These are phyloP conservation scores for Colletotrichum spinosum DNA, from an alignment of 2,329 filamentous ascomycete genomes.

Conservation along the genomic window DNA sequence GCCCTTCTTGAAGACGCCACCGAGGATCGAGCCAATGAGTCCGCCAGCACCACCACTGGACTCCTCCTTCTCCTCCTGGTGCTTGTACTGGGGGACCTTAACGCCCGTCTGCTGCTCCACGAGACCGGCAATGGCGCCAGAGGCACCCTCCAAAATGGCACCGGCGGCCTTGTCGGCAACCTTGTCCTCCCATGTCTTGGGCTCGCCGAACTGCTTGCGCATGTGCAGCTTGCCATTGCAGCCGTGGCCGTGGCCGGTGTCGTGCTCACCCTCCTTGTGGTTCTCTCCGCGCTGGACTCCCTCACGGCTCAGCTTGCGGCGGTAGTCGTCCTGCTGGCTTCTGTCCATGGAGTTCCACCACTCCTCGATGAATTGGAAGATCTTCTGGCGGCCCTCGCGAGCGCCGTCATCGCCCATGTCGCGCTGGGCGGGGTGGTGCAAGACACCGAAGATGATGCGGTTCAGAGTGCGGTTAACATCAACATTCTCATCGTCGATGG, in stretches of 20 bases:
- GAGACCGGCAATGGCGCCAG: constrained; percentile 61
- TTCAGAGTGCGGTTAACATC: constrained; percentile 78
- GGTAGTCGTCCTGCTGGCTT: constrained; percentile 73
- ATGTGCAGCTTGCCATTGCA: constrained; percentile 83
- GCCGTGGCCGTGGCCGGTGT: constrained; percentile 87
- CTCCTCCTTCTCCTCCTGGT: constrained; percentile 53
- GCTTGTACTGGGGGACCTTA: constrained; percentile 49
- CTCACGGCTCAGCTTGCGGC: constrained; percentile 79
- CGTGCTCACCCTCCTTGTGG: constrained; percentile 86
- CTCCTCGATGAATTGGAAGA: constrained; percentile 83
- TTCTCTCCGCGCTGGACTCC: constrained; percentile 84
- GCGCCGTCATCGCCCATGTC: constrained; percentile 77
- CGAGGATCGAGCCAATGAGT: constrained; percentile 77
- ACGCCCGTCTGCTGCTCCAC: constrained; percentile 60
- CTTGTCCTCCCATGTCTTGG: constrained; percentile 64
- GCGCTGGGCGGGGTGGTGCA: constrained; percentile 89
- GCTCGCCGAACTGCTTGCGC: constrained; percentile 71
- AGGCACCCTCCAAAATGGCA: constrained; percentile 68
- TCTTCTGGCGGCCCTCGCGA: constrained; percentile 76
- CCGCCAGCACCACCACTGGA: constrained; percentile 76
- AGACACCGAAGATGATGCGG: constrained; percentile 83
- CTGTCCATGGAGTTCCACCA: constrained; percentile 83
- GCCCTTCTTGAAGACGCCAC: constrained; percentile 67
- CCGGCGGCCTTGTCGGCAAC: constrained; percentile 67
- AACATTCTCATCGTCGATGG: constrained; percentile 81